A percentile compares a stretch with the other conserved stretches of the same genome.
phyloP scores from a whole-genome alignment of 2,329 filamentous ascomycete genomes.

The Trichoderma sp. region DNA sequence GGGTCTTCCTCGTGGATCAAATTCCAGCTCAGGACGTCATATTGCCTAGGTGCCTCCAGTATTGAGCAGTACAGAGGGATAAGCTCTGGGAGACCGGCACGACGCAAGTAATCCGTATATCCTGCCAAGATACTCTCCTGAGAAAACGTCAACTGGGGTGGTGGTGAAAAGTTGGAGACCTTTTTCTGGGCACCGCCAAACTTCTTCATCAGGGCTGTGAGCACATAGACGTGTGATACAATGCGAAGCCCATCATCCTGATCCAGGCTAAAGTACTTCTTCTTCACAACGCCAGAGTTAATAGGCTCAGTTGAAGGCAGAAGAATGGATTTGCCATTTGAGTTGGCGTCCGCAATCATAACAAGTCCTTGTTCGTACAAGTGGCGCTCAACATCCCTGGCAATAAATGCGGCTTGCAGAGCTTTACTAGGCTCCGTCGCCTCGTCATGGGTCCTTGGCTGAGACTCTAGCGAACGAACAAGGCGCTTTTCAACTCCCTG shows the following conservation, averaged over 20 bases:
- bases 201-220: constrained; percentile 67
- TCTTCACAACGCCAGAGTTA: constrained; percentile 40
- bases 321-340: constrained; percentile 30
- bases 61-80: constrained; percentile 88
- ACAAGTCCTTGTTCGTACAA: constrained; percentile 59
- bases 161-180: constrained; percentile 19
- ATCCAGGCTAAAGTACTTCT: constrained; percentile 55
- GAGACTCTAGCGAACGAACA: constrained; percentile 60
- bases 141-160: constrained; percentile 41
- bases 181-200: constrained; percentile 40
- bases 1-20: constrained; percentile 70
- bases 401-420: constrained; percentile 74
- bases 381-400: constrained; percentile 59
- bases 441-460: constrained; percentile 57
- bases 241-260: constrained; percentile 68
- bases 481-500: constrained; percentile 57
- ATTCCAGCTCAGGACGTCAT: constrained; percentile 73
- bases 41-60: constrained; percentile 63
- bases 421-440: constrained; percentile 69
- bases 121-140: constrained; percentile 76
- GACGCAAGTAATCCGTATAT: constrained; percentile 78
- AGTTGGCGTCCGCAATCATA: constrained; percentile 31
- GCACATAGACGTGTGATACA: constrained; percentile 64
- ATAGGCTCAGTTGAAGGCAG: constrained; percentile 29
- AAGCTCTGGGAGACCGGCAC: constrained; percentile 71